A percentile compares a stretch with the other conserved stretches of the same genome.
Evolutionary conservation across 1,284 basidiomycete genomes (phyloP).

Genomic region (Tilletia caries): DNA sequence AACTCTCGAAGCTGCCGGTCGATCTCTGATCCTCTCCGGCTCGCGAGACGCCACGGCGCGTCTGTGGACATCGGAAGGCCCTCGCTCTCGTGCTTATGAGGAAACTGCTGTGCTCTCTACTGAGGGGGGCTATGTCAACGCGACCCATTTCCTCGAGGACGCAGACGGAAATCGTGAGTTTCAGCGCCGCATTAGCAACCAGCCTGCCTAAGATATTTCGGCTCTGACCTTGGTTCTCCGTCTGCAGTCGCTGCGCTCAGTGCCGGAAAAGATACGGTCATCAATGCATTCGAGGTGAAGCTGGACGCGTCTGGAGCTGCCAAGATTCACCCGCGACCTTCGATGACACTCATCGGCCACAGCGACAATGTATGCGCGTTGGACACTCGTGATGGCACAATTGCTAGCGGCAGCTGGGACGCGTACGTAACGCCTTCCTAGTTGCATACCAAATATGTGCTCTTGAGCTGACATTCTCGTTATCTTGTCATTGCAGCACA

Average conservation of each 20-base stretch:
- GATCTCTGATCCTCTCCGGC: conserved; percentile 31
- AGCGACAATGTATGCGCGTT: conserved; percentile 85
- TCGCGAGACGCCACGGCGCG: conserved; percentile 31
- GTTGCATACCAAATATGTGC: background rate
- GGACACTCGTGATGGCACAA: conserved; percentile 62
- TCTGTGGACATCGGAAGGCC: conserved; percentile 25
- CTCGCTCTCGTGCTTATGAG: conserved; percentile 12
- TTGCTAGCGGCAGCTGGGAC: conserved; percentile 97
- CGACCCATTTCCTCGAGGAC: conserved; percentile 31
- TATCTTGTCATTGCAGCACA: conserved; percentile 56
- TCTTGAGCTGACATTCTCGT: background rate
- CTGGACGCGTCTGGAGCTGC: conserved; percentile 19
- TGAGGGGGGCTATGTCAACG: conserved; percentile 49
- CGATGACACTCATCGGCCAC: conserved; percentile 64
- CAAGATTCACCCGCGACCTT: conserved; percentile 19
- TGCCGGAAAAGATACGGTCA: conserved; percentile 46
- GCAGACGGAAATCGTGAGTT: conserved; percentile 17
- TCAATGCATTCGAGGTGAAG: conserved; percentile 42
- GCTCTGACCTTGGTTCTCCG: background rate
- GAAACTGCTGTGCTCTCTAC: conserved; percentile 27
- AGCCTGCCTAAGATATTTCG: background rate
- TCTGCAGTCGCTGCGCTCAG: conserved; percentile 32
- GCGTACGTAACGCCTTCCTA: conserved; percentile 55
- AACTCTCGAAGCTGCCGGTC: conserved; percentile 22
- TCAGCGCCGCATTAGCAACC: background rate